Evolutionary conservation across 2,329 filamentous ascomycete genomes (phyloP), one percentile per base, ranked within the genome.

Genomic region (Alternaria angustiovoidea): DNA sequence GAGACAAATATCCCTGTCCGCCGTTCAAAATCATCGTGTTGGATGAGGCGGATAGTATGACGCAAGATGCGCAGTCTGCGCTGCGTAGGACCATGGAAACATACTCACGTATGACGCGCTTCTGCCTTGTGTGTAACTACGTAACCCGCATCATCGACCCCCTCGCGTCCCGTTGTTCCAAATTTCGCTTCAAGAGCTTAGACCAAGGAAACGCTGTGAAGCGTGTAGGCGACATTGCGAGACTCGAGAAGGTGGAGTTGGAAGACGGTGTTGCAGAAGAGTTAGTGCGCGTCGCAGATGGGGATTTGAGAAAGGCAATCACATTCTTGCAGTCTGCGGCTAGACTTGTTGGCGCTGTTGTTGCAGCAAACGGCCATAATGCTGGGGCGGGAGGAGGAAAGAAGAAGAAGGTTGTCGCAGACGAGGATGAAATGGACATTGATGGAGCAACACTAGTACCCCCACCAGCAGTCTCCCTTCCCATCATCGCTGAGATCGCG

Each of bases 11-110:
- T 74, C 94, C 95, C 0, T 98, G 94, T 76, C 95, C 95, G 22
- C 95, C 95, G 0, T 99, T 97, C 84, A 99, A 99, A 83, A 97
- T 99, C 76, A 94, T 99, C 75, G 93, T 99, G 62, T 88, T 99
- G 61, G 95, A 99, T 80, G 95, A 99, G 82, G 95, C 95, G 68
- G 95, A 99, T 78, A 95, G 91, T 68, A 98, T 99, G 94, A 99
- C 95, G 39, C 94, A 98, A 79, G 96, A 99, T 81, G 95, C 95
- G 12, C 95, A 99, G 82, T 92, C 89, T 61, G 95, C 96, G 5
- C 84, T 99, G 58, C 87, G 95, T 66, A 87, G 96, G 55, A 99
- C 95, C 2, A 99, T 99, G 95, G 95, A 99, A 82, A 96, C 93
- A 46, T 98, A 98, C 80, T 92, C 88, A 78, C 94, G 93, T 74